A percentile compares a stretch with the other conserved stretches of the same genome.
These are phyloP conservation scores for Urostyla sp. DNA, from an alignment of 73 alveolate genomes.

Conservation along the genomic window DNA sequence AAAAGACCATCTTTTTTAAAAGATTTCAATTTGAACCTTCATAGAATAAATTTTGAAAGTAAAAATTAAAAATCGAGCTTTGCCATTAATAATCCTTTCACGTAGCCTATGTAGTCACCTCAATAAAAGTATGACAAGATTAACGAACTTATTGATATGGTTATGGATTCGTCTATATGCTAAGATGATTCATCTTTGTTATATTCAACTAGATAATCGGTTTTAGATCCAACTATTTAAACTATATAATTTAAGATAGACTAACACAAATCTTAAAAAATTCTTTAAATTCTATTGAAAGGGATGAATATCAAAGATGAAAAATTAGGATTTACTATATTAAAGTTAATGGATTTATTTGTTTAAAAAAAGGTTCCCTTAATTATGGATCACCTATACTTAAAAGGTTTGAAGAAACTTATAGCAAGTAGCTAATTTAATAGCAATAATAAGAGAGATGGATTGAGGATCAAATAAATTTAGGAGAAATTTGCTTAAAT, in stretches of 20 bases:
- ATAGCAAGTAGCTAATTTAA: constrained; percentile 33
- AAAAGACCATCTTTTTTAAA: neutral
- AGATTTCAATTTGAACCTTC: neutral
- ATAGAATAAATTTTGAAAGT: constrained; percentile 3
- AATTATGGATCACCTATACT: constrained; percentile 1
- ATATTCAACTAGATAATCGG: neutral
- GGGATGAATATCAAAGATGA: constrained; percentile 2
- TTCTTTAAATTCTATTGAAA: constrained; percentile 11
- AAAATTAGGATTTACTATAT: constrained; percentile 19
- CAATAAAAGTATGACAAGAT: constrained; percentile 24
- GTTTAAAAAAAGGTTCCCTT: constrained; percentile 12
- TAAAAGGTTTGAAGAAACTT: constrained; percentile 6
- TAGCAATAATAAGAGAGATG: too few species aligned
- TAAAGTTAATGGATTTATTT: constrained; percentile 17
- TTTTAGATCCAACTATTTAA: too few species aligned
- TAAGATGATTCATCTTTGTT: neutral
- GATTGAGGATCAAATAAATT: too few species aligned
- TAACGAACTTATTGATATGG: constrained; percentile 37
- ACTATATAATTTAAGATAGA: constrained; percentile 5
- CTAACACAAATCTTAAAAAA: constrained; percentile 9
- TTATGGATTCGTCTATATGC: constrained; percentile 23
- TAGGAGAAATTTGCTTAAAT: constrained; percentile 25
- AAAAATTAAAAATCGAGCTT: constrained; percentile 17
- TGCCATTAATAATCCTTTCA: constrained; percentile 39
- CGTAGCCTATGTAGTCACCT: constrained; percentile 38